Base-by-base conservation (phyloP, 129 eudicot genomes). In the Saposhnikovia divaricata region DNA sequence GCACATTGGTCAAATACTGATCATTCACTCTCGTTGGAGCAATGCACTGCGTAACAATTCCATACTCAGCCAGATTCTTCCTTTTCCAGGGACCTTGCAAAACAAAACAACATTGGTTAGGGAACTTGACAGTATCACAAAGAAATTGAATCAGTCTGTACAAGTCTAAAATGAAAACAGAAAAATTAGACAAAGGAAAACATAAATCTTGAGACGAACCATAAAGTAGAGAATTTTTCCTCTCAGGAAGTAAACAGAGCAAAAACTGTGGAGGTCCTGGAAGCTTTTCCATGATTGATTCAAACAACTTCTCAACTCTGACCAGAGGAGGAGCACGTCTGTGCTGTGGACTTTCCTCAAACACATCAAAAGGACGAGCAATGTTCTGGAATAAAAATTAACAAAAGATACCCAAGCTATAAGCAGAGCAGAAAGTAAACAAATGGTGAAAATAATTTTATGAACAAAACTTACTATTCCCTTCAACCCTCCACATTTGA, bases 221-320 rank as follows among this genome's bases (percentile, higher is more conserved):
- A 80, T 91, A 91, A 27, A 91, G 85, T 80, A 85, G 92, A 27
- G 91, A 90, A 73, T 87, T 88, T 70, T 90, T 93, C 88, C 93
- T 83, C 84, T 93, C 96, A 0, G 98, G 90, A 65, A 93, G 88
- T 71, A 93, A 77, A 69, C 98, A 93, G 13, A 93, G 92, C 23
- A 90, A 85, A 82, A 93, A 91, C 81, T 88, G 87, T 1, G 98
- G 98, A 66, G 98, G 89, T 0, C 93, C 92, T 31, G 89, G 91
- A 68, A 93, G 91, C 66, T 87, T 91, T 0, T 93, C 85, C 65
- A 84, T 88, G 3, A 93, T 65, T 6, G 59, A 80, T 27, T 91
- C 93, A 85, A 89, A 91, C 98, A 93, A 88, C 71, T 85, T 93
- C 38, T 93, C 98, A 13, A 93, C 98, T 44, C 98, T 83, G 10